Evolutionary conservation across 768 basidiomycete species (phyloP), one percentile per base, ranked within the genome.

Genomic region (Daedalea quercina): DNA sequence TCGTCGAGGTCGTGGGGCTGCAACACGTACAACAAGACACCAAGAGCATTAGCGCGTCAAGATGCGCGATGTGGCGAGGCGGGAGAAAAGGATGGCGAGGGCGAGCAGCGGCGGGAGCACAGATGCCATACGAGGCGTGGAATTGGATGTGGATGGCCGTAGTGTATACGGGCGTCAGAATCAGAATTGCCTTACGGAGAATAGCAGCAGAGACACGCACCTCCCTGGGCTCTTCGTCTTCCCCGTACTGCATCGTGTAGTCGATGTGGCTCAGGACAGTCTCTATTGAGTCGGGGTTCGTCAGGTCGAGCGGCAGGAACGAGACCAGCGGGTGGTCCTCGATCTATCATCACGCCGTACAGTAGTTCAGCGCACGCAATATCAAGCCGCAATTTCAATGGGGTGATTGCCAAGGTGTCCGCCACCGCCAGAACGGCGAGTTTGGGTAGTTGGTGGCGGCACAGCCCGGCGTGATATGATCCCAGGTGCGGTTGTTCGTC

Each of bases 321-420:
- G 93, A 94, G 20, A 99, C 96, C 37, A 99, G 80, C 25, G 95
- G 96, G 67, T 98, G 94, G 68, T 98, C 96, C 67, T 97, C 94
- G 67, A 99, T 98, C 95, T 97, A 54, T 46, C 40, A 47, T 60
- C 37, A 28, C 20, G 17, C 25, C 53, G 24, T 24, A 56, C 50
- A 44, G 24, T 45, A 31, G 7, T 44, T 41, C 41, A 43, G 55
- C 48, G 44, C 42, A 51, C 47, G 37, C 37, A 15, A 31, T 31
- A 11, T 31, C 28, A 31, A 31, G 6, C 28, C 28, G 28, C 28
- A 31, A 31, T 31, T 31, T 4, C 28, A 31, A 6, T 11, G 28
- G 28, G 6, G 28, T 31, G 28, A 31, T 31, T 11, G 28, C 11
- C 28, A 11, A 6, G 4, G 6, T 11, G 28, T 11, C 28, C 28